Conservation (phyloP, 495 filamentous ascomycete genomes). For the Cercophora newfieldiana region DNA sequence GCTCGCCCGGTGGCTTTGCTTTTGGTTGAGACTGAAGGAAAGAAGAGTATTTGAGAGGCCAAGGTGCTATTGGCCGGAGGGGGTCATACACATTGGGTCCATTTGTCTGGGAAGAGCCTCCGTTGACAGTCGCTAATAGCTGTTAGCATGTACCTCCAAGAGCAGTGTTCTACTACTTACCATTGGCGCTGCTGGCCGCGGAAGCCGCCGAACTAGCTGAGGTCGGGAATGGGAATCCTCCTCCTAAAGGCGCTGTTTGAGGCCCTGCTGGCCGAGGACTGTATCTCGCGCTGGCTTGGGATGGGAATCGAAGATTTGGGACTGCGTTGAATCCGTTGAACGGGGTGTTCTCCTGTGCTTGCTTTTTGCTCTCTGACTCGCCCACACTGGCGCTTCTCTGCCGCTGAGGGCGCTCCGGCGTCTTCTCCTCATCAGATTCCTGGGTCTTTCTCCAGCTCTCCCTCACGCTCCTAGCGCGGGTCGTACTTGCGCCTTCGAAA, state of each 20-base stretch:
- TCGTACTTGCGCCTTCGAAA: slow-evolving; percentile 43
- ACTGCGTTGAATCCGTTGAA: slow-evolving; percentile 7
- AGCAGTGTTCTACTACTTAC: slow-evolving; percentile 7
- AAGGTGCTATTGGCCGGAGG: slow-evolving; percentile 7
- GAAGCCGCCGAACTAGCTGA: slow-evolving; percentile 21
- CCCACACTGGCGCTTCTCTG: slow-evolving; percentile 35
- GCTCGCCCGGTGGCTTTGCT: not conserved
- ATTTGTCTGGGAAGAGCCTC: slow-evolving; percentile 15
- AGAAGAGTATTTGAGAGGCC: slow-evolving; percentile 4
- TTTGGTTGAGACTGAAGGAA: not conserved
- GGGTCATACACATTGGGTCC: slow-evolving; percentile 35
- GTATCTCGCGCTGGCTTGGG: slow-evolving; percentile 32
- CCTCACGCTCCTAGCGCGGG: slow-evolving; percentile 43
- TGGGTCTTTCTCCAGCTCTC: slow-evolving; percentile 21
- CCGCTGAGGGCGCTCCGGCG: slow-evolving; percentile 23
- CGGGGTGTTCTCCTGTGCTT: slow-evolving; percentile 17
- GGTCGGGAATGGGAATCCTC: slow-evolving; percentile 13
- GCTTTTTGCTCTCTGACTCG: slow-evolving; percentile 25
- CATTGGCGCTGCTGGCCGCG: slow-evolving; percentile 25
- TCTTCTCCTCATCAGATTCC: slow-evolving; percentile 13
- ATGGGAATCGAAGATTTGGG: slow-evolving; percentile 19
- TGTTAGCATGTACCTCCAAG: slow-evolving; percentile 9
- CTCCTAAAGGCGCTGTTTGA: slow-evolving; percentile 20
- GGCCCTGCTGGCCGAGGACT: slow-evolving; percentile 22
- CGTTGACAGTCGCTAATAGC: slow-evolving; percentile 23